These are phyloP conservation scores for Phytophthora brassicae DNA, from an alignment of 352 stramenopile genomes.

Conservation along the genomic window DNA sequence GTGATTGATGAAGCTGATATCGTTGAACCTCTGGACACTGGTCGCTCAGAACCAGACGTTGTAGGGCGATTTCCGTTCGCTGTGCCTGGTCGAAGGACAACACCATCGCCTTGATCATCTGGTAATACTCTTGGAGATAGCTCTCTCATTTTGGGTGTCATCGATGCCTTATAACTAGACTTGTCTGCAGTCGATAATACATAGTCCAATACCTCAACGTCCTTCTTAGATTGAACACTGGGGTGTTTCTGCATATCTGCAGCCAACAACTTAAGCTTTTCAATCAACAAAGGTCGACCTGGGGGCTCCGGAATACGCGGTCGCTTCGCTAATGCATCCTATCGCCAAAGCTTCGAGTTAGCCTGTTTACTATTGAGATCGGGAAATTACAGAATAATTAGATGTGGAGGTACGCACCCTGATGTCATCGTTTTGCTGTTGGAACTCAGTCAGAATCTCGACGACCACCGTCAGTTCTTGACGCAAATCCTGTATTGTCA, in stretches of 20 bases:
- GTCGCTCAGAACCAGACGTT: conserved; percentile 52
- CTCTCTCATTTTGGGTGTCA: conserved; percentile 57
- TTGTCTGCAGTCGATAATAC: conserved; percentile 35
- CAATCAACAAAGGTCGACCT: conserved; percentile 60
- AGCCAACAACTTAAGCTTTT: conserved; percentile 74
- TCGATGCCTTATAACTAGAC: conserved; percentile 19
- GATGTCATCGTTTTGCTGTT: conserved; percentile 77
- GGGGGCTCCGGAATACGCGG: conserved; percentile 60
- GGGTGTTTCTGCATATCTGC: conserved; percentile 41
- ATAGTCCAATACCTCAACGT: conserved; percentile 65
- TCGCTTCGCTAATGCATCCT: conserved; percentile 64
- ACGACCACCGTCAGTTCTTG: conserved; percentile 61
- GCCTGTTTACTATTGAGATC: not conserved
- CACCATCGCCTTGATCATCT: conserved; percentile 5
- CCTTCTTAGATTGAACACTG: conserved; percentile 40
- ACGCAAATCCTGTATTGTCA: conserved; percentile 43
- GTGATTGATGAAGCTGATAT: conserved; percentile 59
- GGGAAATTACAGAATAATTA: not conserved
- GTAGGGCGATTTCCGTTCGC: conserved; percentile 29
- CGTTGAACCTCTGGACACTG: conserved; percentile 68
- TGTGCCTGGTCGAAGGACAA: conserved; percentile 56
- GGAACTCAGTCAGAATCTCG: conserved; percentile 79
- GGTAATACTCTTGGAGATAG: conserved; percentile 12
- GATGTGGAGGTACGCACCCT: conserved; percentile 38
- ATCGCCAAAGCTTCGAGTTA: not conserved